Base-by-base conservation (phyloP, 2,329 filamentous ascomycete genomes). In the Acrocalymma vagum region DNA sequence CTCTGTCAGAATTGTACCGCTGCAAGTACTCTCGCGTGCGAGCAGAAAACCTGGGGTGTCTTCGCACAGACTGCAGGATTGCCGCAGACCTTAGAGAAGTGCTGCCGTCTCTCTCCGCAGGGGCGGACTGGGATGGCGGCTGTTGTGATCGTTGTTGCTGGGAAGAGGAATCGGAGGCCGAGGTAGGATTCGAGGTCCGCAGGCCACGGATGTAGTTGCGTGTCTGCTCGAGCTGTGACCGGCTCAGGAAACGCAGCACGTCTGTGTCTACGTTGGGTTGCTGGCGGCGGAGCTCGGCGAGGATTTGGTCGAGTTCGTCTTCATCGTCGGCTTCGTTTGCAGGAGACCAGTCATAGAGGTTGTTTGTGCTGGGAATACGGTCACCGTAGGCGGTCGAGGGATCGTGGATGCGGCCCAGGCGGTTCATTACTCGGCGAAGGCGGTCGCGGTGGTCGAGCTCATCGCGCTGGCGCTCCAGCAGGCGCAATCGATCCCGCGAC, bases 301-400 rank as follows among this genome's bases (percentile, higher is more conserved):
- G 57, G 32, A 75, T 71, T 29, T 63, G 62, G 31, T 72, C 66
- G 33, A 73, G 58, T 44, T 74, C 72, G 38, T 62, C 62, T 35
- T 71, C 65, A 37, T 63, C 62, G 37, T 63, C 60, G 17, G 58
- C 59, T 34, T 69, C 58, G 25, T 55, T 60, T 7, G 72, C 72
- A 8, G 81, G 81, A 22, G 80, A 79, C 82, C 82, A 84, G 60
- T 83, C 81, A 63, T 84, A 84, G 28, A 84, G 67, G 38, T 71
- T 76, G 53, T 82, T 79, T 46, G 75, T 65, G 52, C 74, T 75
- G 13, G 81, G 78, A 7, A 78, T 71, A 33, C 77, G 76, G 49
- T 79, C 74, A 43, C 81, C 77, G 54, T 84, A 84, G 28, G 78
- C 75, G 6, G 53, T 23, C 42, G 50, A 47, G 25, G 64, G 53